Base-by-base conservation (phyloP, 1,139 yeast species). In the Pichia sp. region DNA sequence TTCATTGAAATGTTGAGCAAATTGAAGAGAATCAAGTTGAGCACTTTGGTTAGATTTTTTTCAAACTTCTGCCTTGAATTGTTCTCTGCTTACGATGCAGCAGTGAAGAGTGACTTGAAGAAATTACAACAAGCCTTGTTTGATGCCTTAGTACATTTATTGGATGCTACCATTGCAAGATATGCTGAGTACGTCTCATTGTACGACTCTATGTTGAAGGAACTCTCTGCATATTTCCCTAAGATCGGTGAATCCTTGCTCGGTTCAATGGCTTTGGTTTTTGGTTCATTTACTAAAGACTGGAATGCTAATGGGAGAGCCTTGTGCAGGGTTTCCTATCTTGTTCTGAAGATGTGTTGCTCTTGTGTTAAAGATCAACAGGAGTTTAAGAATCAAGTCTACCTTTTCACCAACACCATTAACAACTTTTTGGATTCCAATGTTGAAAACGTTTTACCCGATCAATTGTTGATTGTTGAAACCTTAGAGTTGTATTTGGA, bases 241-340 rank as follows among this genome's bases (percentile, higher is more conserved):
- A 54, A 57, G 5, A 63, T 77, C 38, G 86, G 86, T 7, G 55
- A 69, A 14, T 66, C 64, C 36, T 52, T 80, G 35, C 51, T 79
- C 30, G 57, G 61, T 27, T 62, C 68, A 44, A 62, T 74, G 50
- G 58, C 74, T 1, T 64, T 60, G 18, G 59, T 70, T 26, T 76
- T 76, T 45, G 51, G 63, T 10, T 64, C 66, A 29, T 77, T 78
- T 15, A 67, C 64, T 30, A 58, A 65, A 2, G 72, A 66, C 39
- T 79, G 87, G 87, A 74, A 65, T 51, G 64, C 77, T 22, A 64
- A 72, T 37, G 77, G 84, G 4, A 67, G 85, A 51, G 72, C 84
- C 0, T 59, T 77, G 33, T 77, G 85, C 47, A 68, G 88, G 40
- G 66, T 75, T 15, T 66, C 74, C 23, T 64, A 74, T 8, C 58